A percentile compares a stretch with the other conserved stretches of the same genome.
These are phyloP conservation scores for Yamadazyma dushanensis DNA, from an alignment of 1,139 yeast species.

Conservation along the genomic window DNA sequence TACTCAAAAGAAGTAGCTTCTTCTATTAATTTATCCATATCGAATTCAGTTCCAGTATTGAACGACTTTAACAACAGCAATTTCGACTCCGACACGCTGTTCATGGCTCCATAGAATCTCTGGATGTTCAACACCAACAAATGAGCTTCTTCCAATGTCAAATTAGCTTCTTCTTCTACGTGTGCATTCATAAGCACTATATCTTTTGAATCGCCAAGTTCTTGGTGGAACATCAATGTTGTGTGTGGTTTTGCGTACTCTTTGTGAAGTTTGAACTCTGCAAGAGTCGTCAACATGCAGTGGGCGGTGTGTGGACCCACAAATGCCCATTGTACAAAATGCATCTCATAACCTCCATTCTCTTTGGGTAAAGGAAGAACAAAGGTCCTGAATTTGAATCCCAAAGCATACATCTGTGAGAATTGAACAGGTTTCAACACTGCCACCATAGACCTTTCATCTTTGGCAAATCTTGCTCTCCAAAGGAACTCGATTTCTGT, in stretches of 20 bases:
- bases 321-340: constrained; percentile 91
- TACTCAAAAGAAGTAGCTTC: constrained; percentile 73
- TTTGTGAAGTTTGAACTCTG: constrained; percentile 87
- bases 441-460: constrained; percentile 66
- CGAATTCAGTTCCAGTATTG: constrained; percentile 68
- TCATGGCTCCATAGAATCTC: constrained; percentile 80
- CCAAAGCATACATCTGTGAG: constrained; percentile 60
- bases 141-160: constrained; percentile 74
- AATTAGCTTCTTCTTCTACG: constrained; percentile 68
- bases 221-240: constrained; percentile 83
- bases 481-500: constrained; percentile 80
- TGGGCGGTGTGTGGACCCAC: constrained; percentile 85
- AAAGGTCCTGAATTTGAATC: constrained; percentile 74
- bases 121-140: constrained; percentile 77
- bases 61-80: constrained; percentile 61
- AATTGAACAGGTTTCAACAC: constrained; percentile 57
- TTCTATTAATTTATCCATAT: constrained; percentile 62
- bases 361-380: constrained; percentile 68
- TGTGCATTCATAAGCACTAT: constrained; percentile 86
- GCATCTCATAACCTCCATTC: constrained; percentile 70
- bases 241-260: constrained; percentile 97
- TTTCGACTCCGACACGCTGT: constrained; percentile 47
- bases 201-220: constrained; percentile 60
- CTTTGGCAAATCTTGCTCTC: constrained; percentile 79
- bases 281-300: constrained; percentile 87